Percentiles rank a stretch among this genome's conserved stretches.
Evolutionary conservation across 306 rosid species (phyloP).

Genomic region (Vigna hirtella): DNA sequence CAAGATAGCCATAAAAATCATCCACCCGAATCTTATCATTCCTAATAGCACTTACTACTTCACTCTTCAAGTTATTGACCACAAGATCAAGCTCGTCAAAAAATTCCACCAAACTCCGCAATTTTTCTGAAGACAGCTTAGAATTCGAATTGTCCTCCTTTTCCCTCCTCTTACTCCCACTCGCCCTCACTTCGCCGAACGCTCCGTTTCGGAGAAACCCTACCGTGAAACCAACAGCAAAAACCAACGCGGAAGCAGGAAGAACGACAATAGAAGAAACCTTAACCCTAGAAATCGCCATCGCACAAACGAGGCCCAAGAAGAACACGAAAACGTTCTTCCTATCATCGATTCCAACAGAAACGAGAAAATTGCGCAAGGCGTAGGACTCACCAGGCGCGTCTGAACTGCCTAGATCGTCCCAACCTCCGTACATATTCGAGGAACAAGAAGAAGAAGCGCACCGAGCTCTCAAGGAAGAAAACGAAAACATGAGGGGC

Average conservation of each 20-base stretch:
- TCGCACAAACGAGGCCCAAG: conserved; percentile 76
- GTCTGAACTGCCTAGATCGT: conserved; percentile 54
- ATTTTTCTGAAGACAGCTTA: conserved; percentile 55
- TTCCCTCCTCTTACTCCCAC: conserved; percentile 59
- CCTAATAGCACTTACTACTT: conserved; percentile 61
- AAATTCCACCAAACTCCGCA: conserved; percentile 57
- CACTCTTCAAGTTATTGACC: conserved; percentile 60
- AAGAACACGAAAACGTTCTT: conserved; percentile 67
- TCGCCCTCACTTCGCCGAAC: conserved; percentile 50
- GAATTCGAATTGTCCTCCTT: conserved; percentile 59
- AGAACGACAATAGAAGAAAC: conserved; percentile 77
- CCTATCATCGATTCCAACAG: conserved; percentile 71
- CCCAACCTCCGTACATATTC: conserved; percentile 84
- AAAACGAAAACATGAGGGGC: conserved; percentile 43
- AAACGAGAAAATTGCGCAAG: conserved; percentile 66
- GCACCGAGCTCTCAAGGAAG: conserved; percentile 50
- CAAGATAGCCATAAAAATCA: conserved; percentile 70
- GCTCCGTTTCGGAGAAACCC: conserved; percentile 71
- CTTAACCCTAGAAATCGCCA: conserved; percentile 86
- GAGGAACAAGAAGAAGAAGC: conserved; percentile 54
- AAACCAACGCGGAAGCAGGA: conserved; percentile 78
- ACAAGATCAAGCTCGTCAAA: conserved; percentile 62
- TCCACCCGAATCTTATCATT: conserved; percentile 59
- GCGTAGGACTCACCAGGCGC: conserved; percentile 61
- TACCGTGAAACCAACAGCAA: conserved; percentile 71